A percentile compares a stretch with the other conserved stretches of the same genome.
These are phyloP conservation scores for Coniochaeta hoffmannii DNA, from an alignment of 2,329 filamentous ascomycete genomes.

Conservation along the genomic window DNA sequence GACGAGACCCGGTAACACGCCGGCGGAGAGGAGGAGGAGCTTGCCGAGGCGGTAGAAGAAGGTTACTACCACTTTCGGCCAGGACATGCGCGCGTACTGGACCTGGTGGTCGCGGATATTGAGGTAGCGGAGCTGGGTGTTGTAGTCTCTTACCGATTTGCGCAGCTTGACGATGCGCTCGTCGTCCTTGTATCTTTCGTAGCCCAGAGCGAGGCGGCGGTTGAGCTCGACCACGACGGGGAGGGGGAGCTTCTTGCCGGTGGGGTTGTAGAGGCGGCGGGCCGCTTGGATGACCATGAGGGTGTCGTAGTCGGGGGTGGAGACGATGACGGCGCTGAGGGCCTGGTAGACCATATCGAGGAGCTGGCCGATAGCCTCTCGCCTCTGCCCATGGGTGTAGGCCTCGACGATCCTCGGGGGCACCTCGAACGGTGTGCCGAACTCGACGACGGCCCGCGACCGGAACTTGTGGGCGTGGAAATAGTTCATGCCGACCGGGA, in stretches of 20 bases:
- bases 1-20: conserved; percentile 76
- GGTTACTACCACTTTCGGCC: conserved; percentile 65
- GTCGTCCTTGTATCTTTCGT: conserved; percentile 87
- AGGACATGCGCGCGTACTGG: conserved; percentile 79
- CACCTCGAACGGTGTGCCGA: conserved; percentile 82
- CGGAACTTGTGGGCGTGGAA: conserved; percentile 99
- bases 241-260: conserved; percentile 85
- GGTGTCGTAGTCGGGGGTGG: conserved; percentile 89
- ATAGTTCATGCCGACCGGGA: conserved; percentile 98
- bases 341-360: conserved; percentile 82
- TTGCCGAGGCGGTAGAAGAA: conserved; percentile 77
- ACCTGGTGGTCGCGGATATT: conserved; percentile 92
- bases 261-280: conserved; percentile 86
- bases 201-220: conserved; percentile 81
- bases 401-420: conserved; percentile 74
- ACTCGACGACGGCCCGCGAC: conserved; percentile 91
- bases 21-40: conserved; percentile 66
- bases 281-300: conserved; percentile 96
- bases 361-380: conserved; percentile 79
- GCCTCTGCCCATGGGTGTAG: conserved; percentile 74
- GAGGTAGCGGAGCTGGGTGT: conserved; percentile 75
- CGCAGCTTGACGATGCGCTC: conserved; percentile 71
- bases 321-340: conserved; percentile 82
- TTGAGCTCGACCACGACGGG: conserved; percentile 93
- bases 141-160: conserved; percentile 74